Base-by-base conservation (phyloP, 345 rosid genomes). In the Litchi chinensis region DNA sequence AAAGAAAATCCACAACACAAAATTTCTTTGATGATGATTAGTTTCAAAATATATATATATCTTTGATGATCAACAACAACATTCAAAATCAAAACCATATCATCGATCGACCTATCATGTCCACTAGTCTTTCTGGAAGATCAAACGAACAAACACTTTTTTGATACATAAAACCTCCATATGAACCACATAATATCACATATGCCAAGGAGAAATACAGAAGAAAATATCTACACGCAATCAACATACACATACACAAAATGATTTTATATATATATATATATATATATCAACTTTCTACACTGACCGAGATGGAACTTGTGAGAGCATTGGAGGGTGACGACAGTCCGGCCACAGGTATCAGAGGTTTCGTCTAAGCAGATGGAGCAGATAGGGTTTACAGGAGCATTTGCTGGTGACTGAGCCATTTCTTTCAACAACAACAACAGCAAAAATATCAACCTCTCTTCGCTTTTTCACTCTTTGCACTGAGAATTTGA, bases 241-340 rank as follows among this genome's bases (percentile, higher is more conserved):
- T 19, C 54, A 44, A 68, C 44, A 68, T 19, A 41, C 5, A 68
- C 3, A 66, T n/a, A 11, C 13, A 32, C 37, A 32, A 32, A 32
- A 32, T 32, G 37, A 26, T 0, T 1, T 46, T 21, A 22, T n/a
- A n/a, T n/a, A n/a, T n/a, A n/a, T n/a, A n/a, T n/a, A n/a, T 70
- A 8, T 22, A 48, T 21, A 32, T 32, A 2, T 32, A 32, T 32
- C 37, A 48, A 10, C 2, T 3, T 11, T 39, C n/a, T 59, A 48
- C 41, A 73, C 82, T 80, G 16, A 80, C 82, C 82, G 0, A 75
- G 79, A 75, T 80, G 82, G 12, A 75, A 80, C 44, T 5, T 4
- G 28, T 75, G 82, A 37, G 79, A 79, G 71, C 82, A 80, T 39
- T 48, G 76, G 7, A 80, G 79, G 24, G 18, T 75, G 65, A 80